Conservation (phyloP, 192 early-diverging fungal genomes). For the Ramicandelaber brevisporus region DNA sequence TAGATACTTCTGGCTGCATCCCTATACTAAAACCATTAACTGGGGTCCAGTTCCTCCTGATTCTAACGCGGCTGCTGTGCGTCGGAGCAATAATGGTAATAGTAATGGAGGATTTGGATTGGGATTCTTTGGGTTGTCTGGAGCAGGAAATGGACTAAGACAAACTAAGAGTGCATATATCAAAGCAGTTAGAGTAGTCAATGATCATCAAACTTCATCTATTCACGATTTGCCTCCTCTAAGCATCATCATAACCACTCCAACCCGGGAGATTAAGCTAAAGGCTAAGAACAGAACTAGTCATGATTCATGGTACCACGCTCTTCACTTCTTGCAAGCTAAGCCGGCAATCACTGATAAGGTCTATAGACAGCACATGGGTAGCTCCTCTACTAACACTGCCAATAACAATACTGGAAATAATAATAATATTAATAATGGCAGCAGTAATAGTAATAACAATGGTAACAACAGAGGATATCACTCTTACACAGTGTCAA, state of each 20-base stretch:
- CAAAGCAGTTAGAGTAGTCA: conserved; percentile 23
- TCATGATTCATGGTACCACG: conserved; percentile 49
- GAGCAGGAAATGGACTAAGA: conserved; percentile 1
- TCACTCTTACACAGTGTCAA: too few species aligned
- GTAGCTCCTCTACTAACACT: too few species aligned
- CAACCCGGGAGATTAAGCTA: conserved; percentile 41
- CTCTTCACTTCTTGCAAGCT: conserved; percentile 17
- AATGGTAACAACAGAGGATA: too few species aligned
- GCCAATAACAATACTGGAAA: too few species aligned
- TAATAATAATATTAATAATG: too few species aligned
- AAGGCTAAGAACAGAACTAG: conserved; percentile 32
- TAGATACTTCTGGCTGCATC: conserved; percentile 61
- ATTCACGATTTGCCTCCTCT: conserved; percentile 15
- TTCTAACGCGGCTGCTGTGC: conserved; percentile 10
- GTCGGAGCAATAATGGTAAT: neutral
- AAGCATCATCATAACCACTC: conserved; percentile 39
- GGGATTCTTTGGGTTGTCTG: conserved; percentile 4
- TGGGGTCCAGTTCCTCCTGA: conserved; percentile 40
- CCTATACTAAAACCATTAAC: conserved; percentile 50
- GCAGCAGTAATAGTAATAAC: too few species aligned
- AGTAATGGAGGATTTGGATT: conserved; percentile 7
- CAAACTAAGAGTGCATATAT: conserved; percentile 29
- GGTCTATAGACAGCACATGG: too few species aligned
- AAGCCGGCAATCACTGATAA: conserved; percentile 19
- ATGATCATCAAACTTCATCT: conserved; percentile 10